Conservation (phyloP, 148 eudicot genomes). For the Cornus kousa region DNA sequence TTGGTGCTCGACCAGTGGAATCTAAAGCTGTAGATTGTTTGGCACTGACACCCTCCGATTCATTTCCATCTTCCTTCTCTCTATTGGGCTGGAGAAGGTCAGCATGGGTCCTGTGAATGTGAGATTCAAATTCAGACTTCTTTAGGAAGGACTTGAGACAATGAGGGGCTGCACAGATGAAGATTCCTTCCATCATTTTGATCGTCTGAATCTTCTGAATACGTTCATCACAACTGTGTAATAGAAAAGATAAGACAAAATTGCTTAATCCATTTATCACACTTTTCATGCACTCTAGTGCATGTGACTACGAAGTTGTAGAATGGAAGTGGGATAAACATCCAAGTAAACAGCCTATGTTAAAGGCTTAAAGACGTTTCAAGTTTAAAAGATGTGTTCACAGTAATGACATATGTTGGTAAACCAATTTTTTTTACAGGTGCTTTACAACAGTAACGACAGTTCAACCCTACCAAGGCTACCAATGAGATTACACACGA, state of each 20-base stretch:
- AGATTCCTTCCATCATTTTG: conserved; percentile 91
- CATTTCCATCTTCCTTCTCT: conserved; percentile 55
- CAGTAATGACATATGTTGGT: too few relatives aligned
- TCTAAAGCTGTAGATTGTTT: conserved; percentile 65
- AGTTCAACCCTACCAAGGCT: too few relatives aligned
- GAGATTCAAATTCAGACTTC: conserved; percentile 75
- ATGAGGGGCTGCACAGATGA: conserved; percentile 86
- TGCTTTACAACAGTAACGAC: too few relatives aligned
- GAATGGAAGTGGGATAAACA: too few relatives aligned
- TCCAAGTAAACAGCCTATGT: too few relatives aligned
- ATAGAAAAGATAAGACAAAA: conserved; percentile 8
- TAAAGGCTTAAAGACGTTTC: too few relatives aligned
- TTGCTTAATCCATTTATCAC: neutral
- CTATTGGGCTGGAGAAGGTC: conserved; percentile 61
- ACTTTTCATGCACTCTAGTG: neutral
- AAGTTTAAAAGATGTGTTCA: too few relatives aligned
- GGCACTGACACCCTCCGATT: conserved; percentile 48
- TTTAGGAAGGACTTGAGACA: conserved; percentile 87
- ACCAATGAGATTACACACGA: too few relatives aligned
- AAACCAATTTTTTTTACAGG: too few relatives aligned
- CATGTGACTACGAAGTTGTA: neutral
- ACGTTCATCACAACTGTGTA: conserved; percentile 80
- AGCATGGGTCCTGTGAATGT: conserved; percentile 53
- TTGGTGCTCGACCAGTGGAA: conserved; percentile 68
- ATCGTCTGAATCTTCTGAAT: conserved; percentile 93